A percentile compares a stretch with the other conserved stretches of the same genome.
These are phyloP conservation scores for Melastoma malabathricum DNA, from an alignment of 345 rosid genomes.

Conservation along the genomic window DNA sequence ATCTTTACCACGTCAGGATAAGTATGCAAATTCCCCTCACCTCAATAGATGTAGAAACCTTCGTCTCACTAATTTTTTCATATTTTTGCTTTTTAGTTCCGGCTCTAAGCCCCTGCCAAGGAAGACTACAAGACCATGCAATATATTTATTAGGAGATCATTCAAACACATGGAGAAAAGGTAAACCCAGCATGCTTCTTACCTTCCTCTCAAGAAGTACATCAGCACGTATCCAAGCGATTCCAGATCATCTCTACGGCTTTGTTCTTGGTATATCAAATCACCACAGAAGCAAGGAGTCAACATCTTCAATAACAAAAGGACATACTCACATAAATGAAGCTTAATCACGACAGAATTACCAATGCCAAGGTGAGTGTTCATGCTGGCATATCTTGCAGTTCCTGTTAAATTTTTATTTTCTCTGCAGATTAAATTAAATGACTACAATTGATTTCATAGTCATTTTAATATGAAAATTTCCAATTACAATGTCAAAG, in stretches of 20 bases:
- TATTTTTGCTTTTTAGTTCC: constrained; percentile 90
- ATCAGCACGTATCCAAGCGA: constrained; percentile 89
- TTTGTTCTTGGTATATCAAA: constrained; percentile 49
- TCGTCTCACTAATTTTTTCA: constrained; percentile 83
- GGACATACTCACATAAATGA: not conserved
- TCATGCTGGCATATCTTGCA: constrained; percentile 94
- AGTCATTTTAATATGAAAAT: constrained; percentile 1
- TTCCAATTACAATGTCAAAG: no score
- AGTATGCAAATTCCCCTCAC: constrained; percentile 13
- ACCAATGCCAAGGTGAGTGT: constrained; percentile 95
- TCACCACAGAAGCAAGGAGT: constrained; percentile 1
- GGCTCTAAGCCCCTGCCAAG: constrained; percentile 93
- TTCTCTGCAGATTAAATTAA: constrained; percentile 37
- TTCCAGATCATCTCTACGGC: constrained; percentile 94
- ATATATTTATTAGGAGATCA: not conserved
- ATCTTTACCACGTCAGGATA: no score
- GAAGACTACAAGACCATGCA: constrained; percentile 40
- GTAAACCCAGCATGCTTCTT: constrained; percentile 6
- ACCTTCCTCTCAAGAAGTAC: constrained; percentile 92
- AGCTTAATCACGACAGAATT: constrained; percentile 6
- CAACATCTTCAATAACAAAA: not conserved
- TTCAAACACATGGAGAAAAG: not conserved
- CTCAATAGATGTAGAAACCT: constrained; percentile 81
- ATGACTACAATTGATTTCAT: not conserved
- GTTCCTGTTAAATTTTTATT: constrained; percentile 90